Evolutionary conservation across 2,329 filamentous ascomycete genomes (phyloP).

Genomic region (Bipolaris zeicola): DNA sequence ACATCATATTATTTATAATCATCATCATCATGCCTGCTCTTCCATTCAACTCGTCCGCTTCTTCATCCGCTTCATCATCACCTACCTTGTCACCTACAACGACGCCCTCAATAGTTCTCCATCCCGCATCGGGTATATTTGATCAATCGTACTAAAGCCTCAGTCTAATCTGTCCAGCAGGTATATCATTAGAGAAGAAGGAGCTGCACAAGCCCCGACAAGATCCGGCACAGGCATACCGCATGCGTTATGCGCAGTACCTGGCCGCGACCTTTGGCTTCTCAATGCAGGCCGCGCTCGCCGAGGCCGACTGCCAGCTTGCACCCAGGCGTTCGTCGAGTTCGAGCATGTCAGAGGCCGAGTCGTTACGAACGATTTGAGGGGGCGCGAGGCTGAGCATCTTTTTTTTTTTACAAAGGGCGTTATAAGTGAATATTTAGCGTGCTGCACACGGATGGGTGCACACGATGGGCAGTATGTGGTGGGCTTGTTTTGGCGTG

Average conservation of each 20-base stretch:
- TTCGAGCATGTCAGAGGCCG: constrained; percentile 44
- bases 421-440: constrained; percentile 31
- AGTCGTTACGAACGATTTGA: constrained; percentile 40
- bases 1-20: constrained; percentile 8
- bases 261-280: constrained; percentile 49
- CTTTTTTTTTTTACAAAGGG: not conserved
- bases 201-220: constrained; percentile 43
- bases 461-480: constrained; percentile 29
- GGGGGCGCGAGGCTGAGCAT: constrained; percentile 4
- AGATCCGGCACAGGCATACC: constrained; percentile 42
- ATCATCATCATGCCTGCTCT: constrained; percentile 44
- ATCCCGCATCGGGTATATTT: constrained; percentile 49
- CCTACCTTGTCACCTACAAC: constrained; percentile 33
- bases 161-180: constrained; percentile 44
- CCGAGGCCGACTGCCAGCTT: constrained; percentile 45
- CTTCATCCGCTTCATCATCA: constrained; percentile 45
- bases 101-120: constrained; percentile 48
- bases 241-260: constrained; percentile 48
- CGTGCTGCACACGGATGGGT: constrained; percentile 28
- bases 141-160: constrained; percentile 45
- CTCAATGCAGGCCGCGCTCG: constrained; percentile 46
- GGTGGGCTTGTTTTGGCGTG: constrained; percentile 29
- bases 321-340: constrained; percentile 43
- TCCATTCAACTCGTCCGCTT: constrained; percentile 39
- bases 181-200: constrained; percentile 36